Evolutionary conservation across 306 rosid genomes (phyloP).

Genomic region (Quercus variabilis): DNA sequence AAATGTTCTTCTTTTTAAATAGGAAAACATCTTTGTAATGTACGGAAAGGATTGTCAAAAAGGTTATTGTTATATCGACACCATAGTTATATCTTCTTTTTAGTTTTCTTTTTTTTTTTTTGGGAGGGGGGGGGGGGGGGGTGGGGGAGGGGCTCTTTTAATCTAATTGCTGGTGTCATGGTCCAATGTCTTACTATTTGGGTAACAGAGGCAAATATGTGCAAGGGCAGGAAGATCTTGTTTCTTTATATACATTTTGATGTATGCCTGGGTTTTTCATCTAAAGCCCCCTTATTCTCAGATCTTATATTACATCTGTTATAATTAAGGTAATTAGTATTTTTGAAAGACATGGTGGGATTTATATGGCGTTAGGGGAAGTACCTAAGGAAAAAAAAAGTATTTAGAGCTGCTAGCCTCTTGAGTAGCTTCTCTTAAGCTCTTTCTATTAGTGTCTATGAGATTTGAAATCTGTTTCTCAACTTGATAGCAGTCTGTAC

Average conservation of each 20-base stretch:
- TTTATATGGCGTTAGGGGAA: neutral
- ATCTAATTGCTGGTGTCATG: neutral
- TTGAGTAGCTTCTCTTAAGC: neutral
- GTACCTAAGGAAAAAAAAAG: neutral
- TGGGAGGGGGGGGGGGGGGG: no score
- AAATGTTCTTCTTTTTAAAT: neutral
- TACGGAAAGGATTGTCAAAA: neutral
- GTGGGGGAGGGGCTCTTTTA: neutral
- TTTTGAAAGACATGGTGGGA: neutral
- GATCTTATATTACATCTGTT: neutral
- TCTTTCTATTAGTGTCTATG: neutral
- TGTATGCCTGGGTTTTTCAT: neutral
- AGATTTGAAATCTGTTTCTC: neutral
- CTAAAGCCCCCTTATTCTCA: neutral
- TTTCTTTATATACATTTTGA: neutral
- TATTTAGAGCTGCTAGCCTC: neutral
- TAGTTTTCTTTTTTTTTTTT: neutral
- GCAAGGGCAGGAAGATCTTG: neutral
- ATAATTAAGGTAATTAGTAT: neutral
- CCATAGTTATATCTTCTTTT: neutral
- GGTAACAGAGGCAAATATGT: neutral
- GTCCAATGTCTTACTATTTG: neutral
- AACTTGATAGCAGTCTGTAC: neutral
- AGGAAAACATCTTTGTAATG: neutral
- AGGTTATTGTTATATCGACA: no score